Evolutionary conservation across 345 rosid genomes (phyloP), one percentile per base, ranked within the genome.

Genomic region (Raphanus raphanistrum): DNA sequence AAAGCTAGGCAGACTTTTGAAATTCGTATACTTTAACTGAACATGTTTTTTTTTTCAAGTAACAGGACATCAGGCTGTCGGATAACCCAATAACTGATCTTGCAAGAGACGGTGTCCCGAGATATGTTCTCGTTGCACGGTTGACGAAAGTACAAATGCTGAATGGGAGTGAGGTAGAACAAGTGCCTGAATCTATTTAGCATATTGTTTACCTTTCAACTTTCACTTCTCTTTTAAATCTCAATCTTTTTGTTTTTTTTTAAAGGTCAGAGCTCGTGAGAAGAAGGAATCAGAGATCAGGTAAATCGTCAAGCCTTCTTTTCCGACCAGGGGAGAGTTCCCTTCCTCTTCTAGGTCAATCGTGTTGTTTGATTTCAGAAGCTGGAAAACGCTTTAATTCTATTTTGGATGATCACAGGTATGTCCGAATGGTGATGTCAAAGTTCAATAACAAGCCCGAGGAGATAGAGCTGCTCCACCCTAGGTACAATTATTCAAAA

Each of bases 251-350:
- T 8, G 5, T 41, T 43, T 43, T 66, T 8, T 81, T 57, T 74
- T n/a, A n/a, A n/a, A 95, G 99, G 87, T 95, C 45, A 84, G 86
- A 29, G 77, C 81, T 81, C 92, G 97, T 25, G 99, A 95, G 79
- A 90, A 93, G 84, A 95, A 90, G 84, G 99, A 95, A 25, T 95
- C 98, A 71, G 98, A 94, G 88, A 92, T 92, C 71, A 90, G 98
- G 97, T 90, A 89, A 21, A 21, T 65, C 4, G 1, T 17, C 28
- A 31, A 63, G 50, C 79, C 55, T 71, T 28, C 31, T 28, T 28
- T 28, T 28, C 31, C 31, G 31, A 28, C 31, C 31, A 28, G 31
- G 31, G 31, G 31, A 28, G 31, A 3, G 31, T 28, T 28, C 31
- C 31, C 4, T 28, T 28, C 31, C 2, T 54, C 26, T 43, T 33